A percentile compares a stretch with the other conserved stretches of the same genome.
Evolutionary conservation across 1,284 basidiomycete genomes (phyloP).

Genomic region (Fistulina hepatica): DNA sequence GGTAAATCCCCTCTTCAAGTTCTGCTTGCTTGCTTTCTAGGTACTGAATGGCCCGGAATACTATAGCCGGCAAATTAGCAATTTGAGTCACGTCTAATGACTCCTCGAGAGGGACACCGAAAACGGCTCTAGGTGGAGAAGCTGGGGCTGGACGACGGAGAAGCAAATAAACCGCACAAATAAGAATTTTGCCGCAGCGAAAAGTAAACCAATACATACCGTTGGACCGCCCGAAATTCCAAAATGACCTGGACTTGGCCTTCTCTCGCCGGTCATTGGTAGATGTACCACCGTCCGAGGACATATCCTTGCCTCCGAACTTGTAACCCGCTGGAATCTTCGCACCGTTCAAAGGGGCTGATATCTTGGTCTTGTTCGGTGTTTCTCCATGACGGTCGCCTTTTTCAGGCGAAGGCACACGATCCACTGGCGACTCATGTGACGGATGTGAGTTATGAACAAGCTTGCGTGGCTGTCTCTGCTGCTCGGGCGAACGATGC

Average conservation of each 20-base stretch:
- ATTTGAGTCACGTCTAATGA: slow-evolving; percentile 84
- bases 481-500: slow-evolving; percentile 36
- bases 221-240: slow-evolving; percentile 64
- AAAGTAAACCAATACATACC: slow-evolving; percentile 24
- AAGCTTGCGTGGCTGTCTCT: slow-evolving; percentile 5
- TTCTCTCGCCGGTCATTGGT: slow-evolving; percentile 68
- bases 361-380: slow-evolving; percentile 69
- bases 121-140: slow-evolving; percentile 64
- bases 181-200: slow-evolving; percentile 4
- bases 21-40: slow-evolving; percentile 86
- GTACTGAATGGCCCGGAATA: slow-evolving; percentile 90
- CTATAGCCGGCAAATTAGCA: slow-evolving; percentile 85
- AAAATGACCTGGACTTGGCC: slow-evolving; percentile 82
- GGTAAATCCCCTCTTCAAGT: slow-evolving; percentile 96
- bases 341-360: slow-evolving; percentile 77
- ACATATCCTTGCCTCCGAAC: slow-evolving; percentile 62
- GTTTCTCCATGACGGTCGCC: slow-evolving; percentile 23
- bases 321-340: slow-evolving; percentile 85
- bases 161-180: too few species aligned
- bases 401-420: slow-evolving; percentile 51
- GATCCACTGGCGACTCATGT: slow-evolving; percentile 25
- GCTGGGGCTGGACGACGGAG: too few species aligned
- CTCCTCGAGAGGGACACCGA: slow-evolving; percentile 82
- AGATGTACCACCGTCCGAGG: slow-evolving; percentile 28
- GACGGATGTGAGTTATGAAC: not conserved